Conservation (phyloP, 2,329 filamentous ascomycete species). For the Lachnum nothofagi region DNA sequence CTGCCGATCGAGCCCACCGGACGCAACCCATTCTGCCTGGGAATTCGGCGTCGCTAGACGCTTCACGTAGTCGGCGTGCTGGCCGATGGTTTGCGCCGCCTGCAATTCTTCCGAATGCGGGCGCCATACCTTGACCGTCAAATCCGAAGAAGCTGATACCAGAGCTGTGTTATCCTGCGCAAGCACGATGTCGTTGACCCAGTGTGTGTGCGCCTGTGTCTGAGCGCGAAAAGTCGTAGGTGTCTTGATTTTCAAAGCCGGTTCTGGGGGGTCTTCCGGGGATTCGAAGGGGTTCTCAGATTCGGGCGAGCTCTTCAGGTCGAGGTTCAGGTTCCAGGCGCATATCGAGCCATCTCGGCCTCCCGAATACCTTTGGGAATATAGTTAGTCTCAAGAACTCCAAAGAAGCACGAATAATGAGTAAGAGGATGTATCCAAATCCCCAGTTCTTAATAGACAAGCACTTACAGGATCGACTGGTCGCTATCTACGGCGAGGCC, state of each 20-base stretch:
- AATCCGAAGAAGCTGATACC: slow-evolving; percentile 68
- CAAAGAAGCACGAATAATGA: neutral
- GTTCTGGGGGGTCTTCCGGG: slow-evolving; percentile 28
- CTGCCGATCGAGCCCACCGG: slow-evolving; percentile 86
- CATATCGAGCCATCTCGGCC: slow-evolving; percentile 94
- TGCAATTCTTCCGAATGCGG: slow-evolving; percentile 61
- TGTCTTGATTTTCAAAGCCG: slow-evolving; percentile 38
- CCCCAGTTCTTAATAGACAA: slow-evolving; percentile 1
- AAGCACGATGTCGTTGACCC: slow-evolving; percentile 70
- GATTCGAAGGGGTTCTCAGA: slow-evolving; percentile 30
- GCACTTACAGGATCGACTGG: slow-evolving; percentile 72
- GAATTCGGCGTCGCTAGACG: slow-evolving; percentile 74
- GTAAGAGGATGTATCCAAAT: neutral
- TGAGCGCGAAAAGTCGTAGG: slow-evolving; percentile 54
- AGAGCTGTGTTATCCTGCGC: slow-evolving; percentile 60
- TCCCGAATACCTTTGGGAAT: slow-evolving; percentile 78
- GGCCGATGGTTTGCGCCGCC: slow-evolving; percentile 74
- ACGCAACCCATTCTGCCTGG: slow-evolving; percentile 80
- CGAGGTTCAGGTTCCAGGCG: slow-evolving; percentile 83
- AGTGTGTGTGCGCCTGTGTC: slow-evolving; percentile 70
- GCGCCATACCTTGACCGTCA: slow-evolving; percentile 72
- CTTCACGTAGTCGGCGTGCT: slow-evolving; percentile 95
- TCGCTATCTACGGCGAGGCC: slow-evolving; percentile 80
- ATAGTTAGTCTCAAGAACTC: slow-evolving; percentile 12
- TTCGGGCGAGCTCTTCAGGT: slow-evolving; percentile 42